Evolutionary conservation across 495 filamentous ascomycete species (phyloP).

Genomic region (Hypoxylon rickii): DNA sequence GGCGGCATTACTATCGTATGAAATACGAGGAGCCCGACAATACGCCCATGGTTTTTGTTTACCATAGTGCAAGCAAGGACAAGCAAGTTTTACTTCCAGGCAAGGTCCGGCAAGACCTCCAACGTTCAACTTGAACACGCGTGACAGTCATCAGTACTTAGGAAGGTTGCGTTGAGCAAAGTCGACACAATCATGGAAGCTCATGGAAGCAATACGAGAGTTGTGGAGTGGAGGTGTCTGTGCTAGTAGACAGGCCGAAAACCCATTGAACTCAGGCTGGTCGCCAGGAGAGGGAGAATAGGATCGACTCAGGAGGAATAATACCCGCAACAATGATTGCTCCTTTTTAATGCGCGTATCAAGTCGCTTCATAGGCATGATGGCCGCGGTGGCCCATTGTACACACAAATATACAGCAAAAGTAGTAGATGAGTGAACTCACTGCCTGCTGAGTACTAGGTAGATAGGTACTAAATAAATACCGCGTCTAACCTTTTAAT

Average conservation of each 20-base stretch:
- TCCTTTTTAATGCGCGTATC: conserved; percentile 19
- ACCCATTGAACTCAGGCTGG: too few relatives aligned
- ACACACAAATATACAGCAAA: conserved; percentile 3
- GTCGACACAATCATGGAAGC: conserved; percentile 11
- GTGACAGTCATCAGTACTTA: too few relatives aligned
- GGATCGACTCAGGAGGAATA: conserved; percentile 36
- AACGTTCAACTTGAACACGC: too few relatives aligned
- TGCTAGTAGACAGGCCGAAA: conserved; percentile 7
- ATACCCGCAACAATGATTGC: conserved; percentile 37
- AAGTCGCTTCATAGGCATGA: neutral
- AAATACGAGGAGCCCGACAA: conserved; percentile 3
- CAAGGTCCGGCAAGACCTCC: too few relatives aligned
- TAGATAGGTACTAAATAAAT: too few relatives aligned
- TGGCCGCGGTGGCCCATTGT: neutral
- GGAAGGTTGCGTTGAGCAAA: too few relatives aligned
- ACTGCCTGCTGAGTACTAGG: too few relatives aligned
- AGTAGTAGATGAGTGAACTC: neutral
- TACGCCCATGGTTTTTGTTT: too few relatives aligned
- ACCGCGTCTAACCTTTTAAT: too few relatives aligned
- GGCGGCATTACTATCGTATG: conserved; percentile 45
- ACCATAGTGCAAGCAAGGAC: neutral
- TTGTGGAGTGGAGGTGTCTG: too few relatives aligned
- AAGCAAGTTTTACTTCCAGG: neutral
- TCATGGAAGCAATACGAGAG: neutral
- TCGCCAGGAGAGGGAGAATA: conserved; percentile 19